phyloP scores from a whole-genome alignment of 2,329 filamentous ascomycete species.

The Colletotrichum spinosum region DNA sequence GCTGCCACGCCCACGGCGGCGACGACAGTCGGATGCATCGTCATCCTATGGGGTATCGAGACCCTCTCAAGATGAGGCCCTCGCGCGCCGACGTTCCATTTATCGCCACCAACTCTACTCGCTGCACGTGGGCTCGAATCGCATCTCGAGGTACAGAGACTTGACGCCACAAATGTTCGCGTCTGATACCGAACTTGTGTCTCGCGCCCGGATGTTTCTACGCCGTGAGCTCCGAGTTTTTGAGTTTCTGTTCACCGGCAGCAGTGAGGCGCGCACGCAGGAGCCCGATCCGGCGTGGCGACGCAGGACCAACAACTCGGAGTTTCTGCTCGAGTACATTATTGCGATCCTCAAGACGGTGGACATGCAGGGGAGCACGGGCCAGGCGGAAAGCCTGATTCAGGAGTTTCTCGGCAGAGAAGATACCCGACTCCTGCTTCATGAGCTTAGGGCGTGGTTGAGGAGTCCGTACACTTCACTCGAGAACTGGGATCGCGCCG shows the following conservation, averaged over 20 bases:
- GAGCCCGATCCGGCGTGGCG: constrained; percentile 32
- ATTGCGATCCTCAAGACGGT: constrained; percentile 85
- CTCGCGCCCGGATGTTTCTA: constrained; percentile 83
- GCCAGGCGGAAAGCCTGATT: constrained; percentile 83
- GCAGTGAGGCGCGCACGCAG: constrained; percentile 12
- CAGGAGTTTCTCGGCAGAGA: constrained; percentile 81
- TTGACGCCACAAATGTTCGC: constrained; percentile 76
- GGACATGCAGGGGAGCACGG: constrained; percentile 82
- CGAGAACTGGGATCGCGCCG: constrained; percentile 82
- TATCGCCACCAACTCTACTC: constrained; percentile 81
- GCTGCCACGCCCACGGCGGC: constrained; percentile 19
- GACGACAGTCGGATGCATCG: constrained; percentile 34
- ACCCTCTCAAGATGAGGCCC: constrained; percentile 42
- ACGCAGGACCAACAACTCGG: constrained; percentile 73
- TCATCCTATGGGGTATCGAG: constrained; percentile 39
- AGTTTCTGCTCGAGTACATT: constrained; percentile 89
- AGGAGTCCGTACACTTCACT: constrained; percentile 81
- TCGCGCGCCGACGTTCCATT: constrained; percentile 75
- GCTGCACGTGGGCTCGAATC: constrained; percentile 84
- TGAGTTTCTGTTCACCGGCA: constrained; percentile 68
- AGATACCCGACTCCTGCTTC: constrained; percentile 80
- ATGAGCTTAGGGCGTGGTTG: constrained; percentile 86
- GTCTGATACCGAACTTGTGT: constrained; percentile 74
- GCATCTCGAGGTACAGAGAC: constrained; percentile 79
- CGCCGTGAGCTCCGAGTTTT: constrained; percentile 88